phyloP scores from a whole-genome alignment of 78 protist species.

The Planoprotostelium fungivorum region DNA sequence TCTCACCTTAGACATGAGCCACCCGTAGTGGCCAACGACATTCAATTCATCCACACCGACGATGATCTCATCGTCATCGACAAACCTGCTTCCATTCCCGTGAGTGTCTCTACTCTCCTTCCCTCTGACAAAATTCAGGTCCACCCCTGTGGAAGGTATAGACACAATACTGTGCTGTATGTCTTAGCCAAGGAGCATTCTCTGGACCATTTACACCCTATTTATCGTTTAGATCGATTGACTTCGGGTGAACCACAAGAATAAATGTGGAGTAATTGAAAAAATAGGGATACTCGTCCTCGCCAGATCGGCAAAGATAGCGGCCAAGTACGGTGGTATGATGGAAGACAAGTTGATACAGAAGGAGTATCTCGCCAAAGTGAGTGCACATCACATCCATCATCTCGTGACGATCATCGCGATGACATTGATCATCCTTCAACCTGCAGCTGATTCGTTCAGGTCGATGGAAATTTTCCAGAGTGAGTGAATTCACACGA shows the following conservation, averaged over 20 bases:
- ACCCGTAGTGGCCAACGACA: neutral
- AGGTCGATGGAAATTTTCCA: neutral
- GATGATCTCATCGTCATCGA: conserved; percentile 70
- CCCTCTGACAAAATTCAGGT: neutral
- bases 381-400: neutral
- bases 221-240: conserved; percentile 76
- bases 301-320: neutral
- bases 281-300: neutral
- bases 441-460: too few relatives aligned
- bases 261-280: neutral
- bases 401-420: too few relatives aligned
- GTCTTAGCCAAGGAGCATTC: conserved; percentile 47
- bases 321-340: neutral
- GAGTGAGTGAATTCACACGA: neutral
- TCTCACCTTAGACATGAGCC: neutral
- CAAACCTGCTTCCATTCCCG: conserved; percentile 78
- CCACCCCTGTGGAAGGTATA: conserved; percentile 82
- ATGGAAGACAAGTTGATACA: neutral
- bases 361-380: neutral
- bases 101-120: neutral
- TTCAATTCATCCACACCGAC: conserved; percentile 12
- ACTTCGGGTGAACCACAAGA: conserved; percentile 59
- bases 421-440: too few relatives aligned
- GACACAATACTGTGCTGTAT: conserved; percentile 63
- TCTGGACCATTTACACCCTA: conserved; percentile 28